Evolutionary conservation across 306 rosid species (phyloP), one percentile per base, ranked within the genome.

Genomic region (Trifolium pratense): DNA sequence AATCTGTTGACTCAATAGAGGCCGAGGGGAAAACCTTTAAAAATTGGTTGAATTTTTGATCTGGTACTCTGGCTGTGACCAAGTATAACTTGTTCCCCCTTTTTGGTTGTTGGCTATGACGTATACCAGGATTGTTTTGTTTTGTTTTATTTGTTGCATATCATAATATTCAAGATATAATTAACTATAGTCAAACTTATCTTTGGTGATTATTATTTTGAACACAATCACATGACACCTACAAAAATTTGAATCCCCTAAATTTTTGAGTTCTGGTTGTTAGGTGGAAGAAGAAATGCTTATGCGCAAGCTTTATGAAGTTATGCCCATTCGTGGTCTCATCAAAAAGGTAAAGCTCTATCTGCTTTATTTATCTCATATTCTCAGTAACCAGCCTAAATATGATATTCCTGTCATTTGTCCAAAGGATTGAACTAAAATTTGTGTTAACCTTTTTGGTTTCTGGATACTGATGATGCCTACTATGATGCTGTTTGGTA

Each of bases 251-350:
- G 64, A 55, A 62, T 69, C 21, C 10, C 20, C 65, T 75, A 60
- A 75, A 31, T 39, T 34, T 31, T 34, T 18, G 49, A 20, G 37
- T 26, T 63, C 15, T 63, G 75, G 31, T 64, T 75, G 40, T 43
- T 16, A 81, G 81, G 84, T 76, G 16, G 81, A 76, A 57, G 81
- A 81, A 77, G 84, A 81, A 65, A 75, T 81, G 84, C 77, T 80
- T 34, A 70, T 81, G 84, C 78, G 36, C 66, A 81, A 75, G 75
- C 81, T 81, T 64, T 64, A 63, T 29, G 70, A 70, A 81, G 74
- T 70, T 34, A 75, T 75, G 78, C 65, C 81, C 26, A 20, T 53
- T 46, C 78, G 23, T 16, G 70, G 64, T 25, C 63, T 63, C 51
- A 56, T 74, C 63, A 58, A 75, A 34, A 55, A 56, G 84, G 78